Percentiles rank a stretch among this genome's conserved stretches.
phyloP scores from a whole-genome alignment of 805 yeast genomes.

The Tetrapisispora namnaoensis region DNA sequence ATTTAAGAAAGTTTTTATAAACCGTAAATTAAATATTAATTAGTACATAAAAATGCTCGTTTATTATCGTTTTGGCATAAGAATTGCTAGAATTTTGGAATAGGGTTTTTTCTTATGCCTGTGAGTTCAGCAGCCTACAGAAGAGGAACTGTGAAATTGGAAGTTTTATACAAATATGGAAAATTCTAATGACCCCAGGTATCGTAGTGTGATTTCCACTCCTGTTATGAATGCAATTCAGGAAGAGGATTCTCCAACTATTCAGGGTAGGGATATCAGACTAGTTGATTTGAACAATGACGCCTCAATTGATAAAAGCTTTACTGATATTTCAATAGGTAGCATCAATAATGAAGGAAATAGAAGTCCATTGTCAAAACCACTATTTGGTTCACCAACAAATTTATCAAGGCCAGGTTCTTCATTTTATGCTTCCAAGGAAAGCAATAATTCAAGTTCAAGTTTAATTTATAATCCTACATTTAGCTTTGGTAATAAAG shows the following conservation, averaged over 20 bases:
- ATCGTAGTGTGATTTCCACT: constrained; percentile 5
- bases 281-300: constrained; percentile 8
- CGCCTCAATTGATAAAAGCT: background rate
- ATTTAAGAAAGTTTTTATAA: too few relatives aligned
- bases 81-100: too few relatives aligned
- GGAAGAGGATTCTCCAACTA: constrained; percentile 20
- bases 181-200: background rate
- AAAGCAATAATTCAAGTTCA: constrained; percentile 28
- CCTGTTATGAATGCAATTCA: constrained; percentile 23
- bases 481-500: constrained; percentile 25
- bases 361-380: background rate
- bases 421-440: constrained; percentile 20
- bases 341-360: background rate
- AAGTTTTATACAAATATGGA: background rate
- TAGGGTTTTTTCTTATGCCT: too few relatives aligned
- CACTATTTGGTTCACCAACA: background rate
- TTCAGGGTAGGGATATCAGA: constrained; percentile 2
- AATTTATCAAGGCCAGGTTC: constrained; percentile 10
- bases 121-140: background rate
- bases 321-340: background rate
- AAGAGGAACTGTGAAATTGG: background rate
- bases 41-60: too few relatives aligned
- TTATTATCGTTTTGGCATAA: too few relatives aligned
- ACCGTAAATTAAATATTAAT: too few relatives aligned
- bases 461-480: constrained; percentile 25